These are phyloP conservation scores for Stenogyne calaminthoides DNA, from an alignment of 305 asterid species.

Conservation along the genomic window DNA sequence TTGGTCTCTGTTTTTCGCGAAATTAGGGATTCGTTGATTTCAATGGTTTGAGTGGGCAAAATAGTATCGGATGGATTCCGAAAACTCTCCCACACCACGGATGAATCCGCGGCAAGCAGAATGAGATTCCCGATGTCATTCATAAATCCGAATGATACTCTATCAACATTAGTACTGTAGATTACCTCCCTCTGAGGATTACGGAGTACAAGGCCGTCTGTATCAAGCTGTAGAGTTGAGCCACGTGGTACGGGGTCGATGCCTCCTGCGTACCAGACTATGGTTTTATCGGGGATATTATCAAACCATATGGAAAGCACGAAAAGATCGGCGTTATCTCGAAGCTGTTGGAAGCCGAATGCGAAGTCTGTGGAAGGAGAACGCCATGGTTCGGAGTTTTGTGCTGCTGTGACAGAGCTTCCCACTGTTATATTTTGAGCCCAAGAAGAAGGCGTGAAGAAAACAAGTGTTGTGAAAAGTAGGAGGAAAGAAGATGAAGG, in stretches of 20 bases:
- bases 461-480: too few relatives aligned
- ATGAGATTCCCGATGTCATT: constrained; percentile 46
- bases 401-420: constrained; percentile 25
- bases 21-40: constrained; percentile 22
- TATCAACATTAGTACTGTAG: not conserved
- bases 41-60: constrained; percentile 46
- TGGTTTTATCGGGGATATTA: constrained; percentile 31
- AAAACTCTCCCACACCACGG: constrained; percentile 52
- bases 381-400: constrained; percentile 31
- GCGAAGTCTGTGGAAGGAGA: constrained; percentile 43
- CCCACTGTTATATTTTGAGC: constrained; percentile 18
- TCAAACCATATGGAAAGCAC: constrained; percentile 44
- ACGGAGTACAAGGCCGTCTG: constrained; percentile 30
- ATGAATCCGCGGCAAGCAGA: constrained; percentile 22
- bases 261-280: constrained; percentile 33
- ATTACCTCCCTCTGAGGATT: constrained; percentile 10
- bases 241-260: constrained; percentile 34
- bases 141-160: constrained; percentile 22
- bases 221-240: constrained; percentile 28
- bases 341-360: constrained; percentile 41
- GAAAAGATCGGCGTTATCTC: not conserved
- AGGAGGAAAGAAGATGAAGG: too few relatives aligned
- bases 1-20: constrained; percentile 33
- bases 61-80: constrained; percentile 49
- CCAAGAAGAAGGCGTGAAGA: too few relatives aligned